Conservation (phyloP, 805 yeast species). For the Grigorovia humatica region DNA sequence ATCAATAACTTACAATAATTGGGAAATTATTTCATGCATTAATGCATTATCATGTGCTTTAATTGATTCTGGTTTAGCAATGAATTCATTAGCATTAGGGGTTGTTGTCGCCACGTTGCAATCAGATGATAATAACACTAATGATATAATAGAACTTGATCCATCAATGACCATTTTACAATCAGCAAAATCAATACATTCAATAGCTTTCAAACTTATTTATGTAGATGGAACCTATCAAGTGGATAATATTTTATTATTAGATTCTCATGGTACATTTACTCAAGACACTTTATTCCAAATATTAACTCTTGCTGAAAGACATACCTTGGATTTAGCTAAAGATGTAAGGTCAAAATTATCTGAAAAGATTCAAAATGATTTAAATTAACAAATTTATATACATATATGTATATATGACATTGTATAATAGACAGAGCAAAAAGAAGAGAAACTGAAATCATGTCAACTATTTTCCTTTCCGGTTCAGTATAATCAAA, state of each 20-base stretch:
- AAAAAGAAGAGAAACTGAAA: not conserved
- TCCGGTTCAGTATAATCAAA: not conserved
- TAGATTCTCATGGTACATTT: slow-evolving; percentile 68
- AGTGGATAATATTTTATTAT: slow-evolving; percentile 47
- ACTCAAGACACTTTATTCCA: slow-evolving; percentile 42
- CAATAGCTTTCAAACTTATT: slow-evolving; percentile 29
- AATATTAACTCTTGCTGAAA: slow-evolving; percentile 43
- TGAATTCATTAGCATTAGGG: slow-evolving; percentile 53
- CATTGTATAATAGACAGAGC: not conserved
- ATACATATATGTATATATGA: slow-evolving; percentile 1
- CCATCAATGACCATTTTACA: slow-evolving; percentile 40
- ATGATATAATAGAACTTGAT: slow-evolving; percentile 25
- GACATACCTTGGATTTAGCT: slow-evolving; percentile 37
- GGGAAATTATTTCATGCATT: slow-evolving; percentile 57
- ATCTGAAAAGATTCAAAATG: slow-evolving; percentile 31
- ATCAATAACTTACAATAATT: slow-evolving; percentile 26
- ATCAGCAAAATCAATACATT: slow-evolving; percentile 48
- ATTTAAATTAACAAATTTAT: not conserved
- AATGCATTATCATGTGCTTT: slow-evolving; percentile 70
- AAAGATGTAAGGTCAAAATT: slow-evolving; percentile 38
- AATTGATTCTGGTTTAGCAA: slow-evolving; percentile 67
- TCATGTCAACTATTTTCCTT: no score
- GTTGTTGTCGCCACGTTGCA: slow-evolving; percentile 34
- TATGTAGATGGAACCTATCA: slow-evolving; percentile 3
- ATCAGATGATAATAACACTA: no score